These are phyloP conservation scores for Apophysomyces variabilis DNA, from an alignment of 371 early-diverging fungal species.

Conservation along the genomic window DNA sequence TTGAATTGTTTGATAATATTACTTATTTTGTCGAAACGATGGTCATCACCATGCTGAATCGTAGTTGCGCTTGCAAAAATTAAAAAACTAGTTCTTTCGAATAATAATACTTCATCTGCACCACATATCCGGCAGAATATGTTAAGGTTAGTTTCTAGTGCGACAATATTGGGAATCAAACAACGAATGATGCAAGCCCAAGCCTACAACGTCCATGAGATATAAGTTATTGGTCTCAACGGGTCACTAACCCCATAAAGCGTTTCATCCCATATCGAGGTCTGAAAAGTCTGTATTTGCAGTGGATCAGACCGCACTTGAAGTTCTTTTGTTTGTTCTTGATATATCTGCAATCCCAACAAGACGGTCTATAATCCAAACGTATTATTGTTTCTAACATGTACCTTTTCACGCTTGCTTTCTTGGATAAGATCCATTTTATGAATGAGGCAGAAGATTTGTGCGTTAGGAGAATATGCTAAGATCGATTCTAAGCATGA, in stretches of 20 bases:
- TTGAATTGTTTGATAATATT: constrained; percentile 96
- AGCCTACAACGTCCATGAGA: constrained; percentile 56
- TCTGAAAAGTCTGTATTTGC: constrained; percentile 76
- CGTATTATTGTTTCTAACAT: not conserved
- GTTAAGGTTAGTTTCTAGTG: constrained; percentile 78
- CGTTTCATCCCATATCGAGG: constrained; percentile 97
- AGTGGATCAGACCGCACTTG: constrained; percentile 74
- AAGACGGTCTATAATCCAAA: not conserved
- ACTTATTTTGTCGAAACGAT: constrained; percentile 92
- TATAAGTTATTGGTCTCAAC: not conserved
- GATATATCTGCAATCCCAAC: constrained; percentile 57
- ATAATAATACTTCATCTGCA: constrained; percentile 93
- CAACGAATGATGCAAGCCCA: constrained; percentile 97
- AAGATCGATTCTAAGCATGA: constrained; percentile 77
- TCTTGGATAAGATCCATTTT: constrained; percentile 92
- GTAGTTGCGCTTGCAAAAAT: constrained; percentile 85
- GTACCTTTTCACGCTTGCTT: constrained; percentile 61
- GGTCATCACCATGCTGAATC: constrained; percentile 62
- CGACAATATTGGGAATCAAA: constrained; percentile 90
- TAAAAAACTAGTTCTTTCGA: constrained; percentile 93
- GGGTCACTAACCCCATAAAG: constrained; percentile 74
- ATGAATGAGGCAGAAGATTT: constrained; percentile 88
- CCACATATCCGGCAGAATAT: constrained; percentile 84
- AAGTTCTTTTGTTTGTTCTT: constrained; percentile 73
- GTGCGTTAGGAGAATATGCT: constrained; percentile 78